Evolutionary conservation across 495 filamentous ascomycete genomes (phyloP), one percentile per base, ranked within the genome.

Genomic region (Cryomyces minteri): DNA sequence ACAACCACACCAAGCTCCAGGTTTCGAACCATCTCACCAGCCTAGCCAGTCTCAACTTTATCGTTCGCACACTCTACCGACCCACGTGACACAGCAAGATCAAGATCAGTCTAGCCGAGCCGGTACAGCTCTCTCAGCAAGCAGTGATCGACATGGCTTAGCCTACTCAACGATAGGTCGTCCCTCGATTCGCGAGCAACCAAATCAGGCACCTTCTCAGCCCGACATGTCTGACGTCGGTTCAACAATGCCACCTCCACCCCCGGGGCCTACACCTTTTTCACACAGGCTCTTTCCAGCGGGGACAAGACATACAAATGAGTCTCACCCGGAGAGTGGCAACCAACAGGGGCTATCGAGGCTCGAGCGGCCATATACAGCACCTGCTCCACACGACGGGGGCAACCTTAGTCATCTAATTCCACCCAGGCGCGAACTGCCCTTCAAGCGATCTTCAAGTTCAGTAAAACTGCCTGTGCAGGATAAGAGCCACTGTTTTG

Each of bases 371-470:
- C 49, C 45, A 11, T 43, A n/a, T 14, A 51, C 49, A 36, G 45
- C 49, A 11, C 49, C 49, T 10, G 11, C 34, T 12, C 34, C 31
- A 7, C 42, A 43, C 11, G 6, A 10, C 18, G 25, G 36, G 25
- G 31, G 45, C 25, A 41, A 48, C 30, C 18, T 44, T 2, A 40
- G 32, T 34, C 32, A 48, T 31, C 14, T 44, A 4, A 43, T 66
- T 32, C 62, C 60, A 14, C 62, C 63, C n/a, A 51, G 41, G 39
- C 58, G 61, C 29, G 59, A 59, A 40, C 40, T 65, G 12, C 61
- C 63, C 5, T 63, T 66, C 43, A 46, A 48, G 36, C 52, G 51
- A 7, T 40, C 51, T 10, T 43, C 43, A 60, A 53, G 14, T 31
- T 58, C 11, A 30, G 50, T 18, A 25, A 44, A 11, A 39, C 49